A percentile compares a stretch with the other conserved stretches of the same genome.
These are phyloP conservation scores for Penicillium sp. DNA, from an alignment of 2,329 filamentous ascomycete genomes.

Conservation along the genomic window DNA sequence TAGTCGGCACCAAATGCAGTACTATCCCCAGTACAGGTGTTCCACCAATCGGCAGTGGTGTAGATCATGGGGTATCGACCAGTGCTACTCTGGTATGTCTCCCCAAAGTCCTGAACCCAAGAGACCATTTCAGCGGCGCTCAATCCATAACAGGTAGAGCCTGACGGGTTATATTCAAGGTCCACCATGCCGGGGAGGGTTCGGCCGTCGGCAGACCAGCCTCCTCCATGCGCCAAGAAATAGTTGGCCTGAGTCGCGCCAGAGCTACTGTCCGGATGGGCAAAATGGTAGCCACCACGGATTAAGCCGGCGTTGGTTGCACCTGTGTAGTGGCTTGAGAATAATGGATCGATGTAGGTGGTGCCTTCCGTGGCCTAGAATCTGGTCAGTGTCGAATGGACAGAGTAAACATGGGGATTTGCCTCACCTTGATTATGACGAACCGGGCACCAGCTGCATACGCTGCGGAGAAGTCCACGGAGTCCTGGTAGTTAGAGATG, in stretches of 20 bases:
- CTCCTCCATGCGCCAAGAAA: slow-evolving; percentile 55
- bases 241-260: slow-evolving; percentile 52
- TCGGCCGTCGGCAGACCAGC: slow-evolving; percentile 54
- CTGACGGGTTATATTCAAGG: slow-evolving; percentile 48
- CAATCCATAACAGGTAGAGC: slow-evolving; percentile 49
- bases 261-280: slow-evolving; percentile 46
- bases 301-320: slow-evolving; percentile 55
- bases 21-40: slow-evolving; percentile 52
- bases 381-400: background rate
- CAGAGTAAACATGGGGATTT: background rate
- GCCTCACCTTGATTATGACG: slow-evolving; percentile 34
- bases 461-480: slow-evolving; percentile 29
- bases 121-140: slow-evolving; percentile 48
- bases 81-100: slow-evolving; percentile 50
- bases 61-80: slow-evolving; percentile 55
- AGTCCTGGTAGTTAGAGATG: slow-evolving; percentile 32
- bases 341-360: slow-evolving; percentile 46
- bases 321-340: slow-evolving; percentile 51
- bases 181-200: slow-evolving; percentile 61
- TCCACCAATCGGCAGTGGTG: slow-evolving; percentile 56
- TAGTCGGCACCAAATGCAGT: slow-evolving; percentile 47
- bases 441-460: slow-evolving; percentile 32
- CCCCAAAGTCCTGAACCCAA: slow-evolving; percentile 56
- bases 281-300: slow-evolving; percentile 59
- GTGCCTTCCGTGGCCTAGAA: slow-evolving; percentile 55